Base-by-base conservation (phyloP, 371 early-diverging fungal genomes). In the Nematocida sp. region DNA sequence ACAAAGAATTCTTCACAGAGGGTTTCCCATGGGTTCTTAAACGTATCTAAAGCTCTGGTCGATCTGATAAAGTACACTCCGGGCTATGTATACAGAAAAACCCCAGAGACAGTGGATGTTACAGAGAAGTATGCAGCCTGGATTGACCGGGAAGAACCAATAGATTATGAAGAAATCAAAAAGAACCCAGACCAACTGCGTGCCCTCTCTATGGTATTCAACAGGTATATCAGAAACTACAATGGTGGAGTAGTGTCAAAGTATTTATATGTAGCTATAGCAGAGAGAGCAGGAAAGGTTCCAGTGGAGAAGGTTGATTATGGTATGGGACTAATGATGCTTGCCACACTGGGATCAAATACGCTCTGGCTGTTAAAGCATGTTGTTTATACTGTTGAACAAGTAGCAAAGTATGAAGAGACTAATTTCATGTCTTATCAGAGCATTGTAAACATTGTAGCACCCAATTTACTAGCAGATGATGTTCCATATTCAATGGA, bases 171-270 rank as follows among this genome's bases (percentile, higher is more conserved):
- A 11, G 52, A 5, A 13, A 39, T 78, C 27, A 60, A 40, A 27
- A 70, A 47, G 52, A 70, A 69, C 57, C 64, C 80, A 27, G 80
- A 78, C 20, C 71, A 78, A 39, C 44, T 66, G 0, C 44, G 55
- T 18, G 80, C 71, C 9, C 80, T 78, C n/a, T 56, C 80, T 4
- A 71, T 71, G 42, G 80, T 78, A 9, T 78, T 78, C 67, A 78
- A 78, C 69, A 18, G 71, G 25, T 78, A 78, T 62, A 78, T 78
- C 50, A n/a, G 80, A 46, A 56, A 27, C 23, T 78, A 44, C 54
- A 71, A 78, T 56, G 61, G 61, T 0, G 80, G 80, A 70, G 50
- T 78, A 39, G 60, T 78, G 4, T 78, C 80, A 13, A 45, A 47
- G 44, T 50, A 70, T 23, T 54, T 78, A 4, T 78, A 69, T 60